These are phyloP conservation scores for Solanum etuberosum DNA, from an alignment of 257 asterid species.

Conservation along the genomic window DNA sequence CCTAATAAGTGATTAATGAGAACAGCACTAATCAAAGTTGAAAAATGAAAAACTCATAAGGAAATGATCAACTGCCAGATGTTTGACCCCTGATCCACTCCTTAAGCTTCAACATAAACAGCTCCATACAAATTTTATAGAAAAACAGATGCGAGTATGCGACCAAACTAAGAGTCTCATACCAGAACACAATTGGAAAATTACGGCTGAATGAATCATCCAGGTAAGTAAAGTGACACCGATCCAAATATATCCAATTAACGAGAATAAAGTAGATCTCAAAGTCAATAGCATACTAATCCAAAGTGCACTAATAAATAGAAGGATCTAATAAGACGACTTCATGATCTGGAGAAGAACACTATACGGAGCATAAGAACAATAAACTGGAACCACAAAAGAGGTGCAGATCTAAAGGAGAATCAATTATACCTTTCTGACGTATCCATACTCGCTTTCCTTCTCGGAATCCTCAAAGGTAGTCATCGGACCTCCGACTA, in stretches of 20 bases:
- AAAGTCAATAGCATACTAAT: neutral
- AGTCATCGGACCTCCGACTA: conserved; percentile 67
- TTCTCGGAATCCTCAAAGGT: conserved; percentile 98
- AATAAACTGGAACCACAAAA: neutral
- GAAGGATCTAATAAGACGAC: neutral
- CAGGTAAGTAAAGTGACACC: neutral
- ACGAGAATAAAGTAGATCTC: neutral
- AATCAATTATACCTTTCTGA: conserved; percentile 56
- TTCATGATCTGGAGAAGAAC: neutral
- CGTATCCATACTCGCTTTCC: conserved; percentile 99
- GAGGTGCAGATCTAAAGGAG: neutral
- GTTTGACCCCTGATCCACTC: neutral
- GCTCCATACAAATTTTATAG: neutral
- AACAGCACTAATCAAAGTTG: neutral
- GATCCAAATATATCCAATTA: neutral
- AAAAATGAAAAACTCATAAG: neutral
- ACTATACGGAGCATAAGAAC: neutral
- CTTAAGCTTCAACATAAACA: neutral
- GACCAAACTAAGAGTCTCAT: neutral
- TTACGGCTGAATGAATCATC: neutral
- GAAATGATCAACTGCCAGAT: neutral
- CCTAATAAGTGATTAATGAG: neutral
- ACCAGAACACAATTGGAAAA: neutral
- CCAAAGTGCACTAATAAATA: neutral
- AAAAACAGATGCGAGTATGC: neutral